Evolutionary conservation across 2,329 filamentous ascomycete species (phyloP).

Genomic region (Penicillium sp.): DNA sequence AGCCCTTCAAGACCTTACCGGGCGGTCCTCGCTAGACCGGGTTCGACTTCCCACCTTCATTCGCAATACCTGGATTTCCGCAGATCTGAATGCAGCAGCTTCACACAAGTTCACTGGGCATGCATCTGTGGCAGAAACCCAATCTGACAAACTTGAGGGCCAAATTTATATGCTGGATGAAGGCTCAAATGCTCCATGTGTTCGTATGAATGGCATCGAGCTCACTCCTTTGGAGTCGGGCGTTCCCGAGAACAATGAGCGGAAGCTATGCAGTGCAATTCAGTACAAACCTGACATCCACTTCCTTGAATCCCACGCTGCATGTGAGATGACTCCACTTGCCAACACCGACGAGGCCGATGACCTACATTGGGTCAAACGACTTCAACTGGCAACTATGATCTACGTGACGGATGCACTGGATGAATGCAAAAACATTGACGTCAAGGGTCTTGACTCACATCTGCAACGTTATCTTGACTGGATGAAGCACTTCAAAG

Average conservation of each 20-base stretch:
- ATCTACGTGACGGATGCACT: slow-evolving; percentile 33
- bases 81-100: slow-evolving; percentile 21
- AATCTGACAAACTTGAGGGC: slow-evolving; percentile 18
- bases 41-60: slow-evolving; percentile 34
- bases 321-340: slow-evolving; percentile 12
- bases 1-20: slow-evolving; percentile 26
- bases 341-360: slow-evolving; percentile 4
- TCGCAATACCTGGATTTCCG: slow-evolving; percentile 35
- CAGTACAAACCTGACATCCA: slow-evolving; percentile 30
- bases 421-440: slow-evolving; percentile 14
- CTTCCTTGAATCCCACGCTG: slow-evolving; percentile 19
- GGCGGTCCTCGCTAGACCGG: slow-evolving; percentile 20
- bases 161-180: slow-evolving; percentile 21
- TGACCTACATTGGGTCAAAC: slow-evolving; percentile 22
- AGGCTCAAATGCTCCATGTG: slow-evolving; percentile 6
- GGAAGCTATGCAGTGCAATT: slow-evolving; percentile 26
- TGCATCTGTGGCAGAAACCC: slow-evolving; percentile 18
- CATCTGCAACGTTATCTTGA: slow-evolving; percentile 32
- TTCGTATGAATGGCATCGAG: slow-evolving; percentile 30
- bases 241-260: slow-evolving; percentile 10
- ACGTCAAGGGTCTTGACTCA: slow-evolving; percentile 19
- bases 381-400: slow-evolving; percentile 31
- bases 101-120: slow-evolving; percentile 25
- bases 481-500: slow-evolving; percentile 29
- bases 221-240: slow-evolving; percentile 30